Evolutionary conservation across 108 stramenopile species (phyloP), one percentile per base, ranked within the genome.

Genomic region (Mayamaea pseudoterrestris): DNA sequence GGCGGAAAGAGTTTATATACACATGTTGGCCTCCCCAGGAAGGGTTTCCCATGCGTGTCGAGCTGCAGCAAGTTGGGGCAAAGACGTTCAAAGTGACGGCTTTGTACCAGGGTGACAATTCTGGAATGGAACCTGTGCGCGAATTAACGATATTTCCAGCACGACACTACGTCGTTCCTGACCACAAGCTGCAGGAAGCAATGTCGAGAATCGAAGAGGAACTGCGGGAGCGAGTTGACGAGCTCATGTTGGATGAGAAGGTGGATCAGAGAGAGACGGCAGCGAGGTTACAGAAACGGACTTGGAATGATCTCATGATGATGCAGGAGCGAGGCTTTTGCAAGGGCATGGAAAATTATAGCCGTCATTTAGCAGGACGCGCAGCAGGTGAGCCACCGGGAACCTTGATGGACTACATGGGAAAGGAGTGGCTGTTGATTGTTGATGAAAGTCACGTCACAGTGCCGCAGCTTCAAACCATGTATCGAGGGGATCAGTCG

Each of bases 371-470:
- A 47, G 58, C 69, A 8, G 59, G 71, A 11, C 57, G 78, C 27
- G 55, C 39, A 12, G 60, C 55, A 9, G 78, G 75, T 1, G 72
- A 58, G 27, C 56, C 83, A 23, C 83, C 83, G 1, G 73, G 69
- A 24, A 80, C 78, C 14, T 61, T 89, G 31, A 16, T 89, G 26
- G 78, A 78, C 39, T 81, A 78, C 36, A 62, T 89, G 42, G 16
- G 42, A 11, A 21, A 44, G 8, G 77, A 76, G 27, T 83, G 86
- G 81, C 61, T 89, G 12, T 48, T 78, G 11, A 37, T 83, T 9
- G 76, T 77, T 39, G 85, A 89, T 57, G 86, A 89, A 62, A 65
- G 61, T 18, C 86, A 89, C 46, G 82, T 83, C 2, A 61, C 82
- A 13, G 17, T 83, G 14, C 82, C 86, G 0, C 86, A 89, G 57